Evolutionary conservation across 1,284 basidiomycete genomes (phyloP).

Genomic region (Ustilago shanxiensis): DNA sequence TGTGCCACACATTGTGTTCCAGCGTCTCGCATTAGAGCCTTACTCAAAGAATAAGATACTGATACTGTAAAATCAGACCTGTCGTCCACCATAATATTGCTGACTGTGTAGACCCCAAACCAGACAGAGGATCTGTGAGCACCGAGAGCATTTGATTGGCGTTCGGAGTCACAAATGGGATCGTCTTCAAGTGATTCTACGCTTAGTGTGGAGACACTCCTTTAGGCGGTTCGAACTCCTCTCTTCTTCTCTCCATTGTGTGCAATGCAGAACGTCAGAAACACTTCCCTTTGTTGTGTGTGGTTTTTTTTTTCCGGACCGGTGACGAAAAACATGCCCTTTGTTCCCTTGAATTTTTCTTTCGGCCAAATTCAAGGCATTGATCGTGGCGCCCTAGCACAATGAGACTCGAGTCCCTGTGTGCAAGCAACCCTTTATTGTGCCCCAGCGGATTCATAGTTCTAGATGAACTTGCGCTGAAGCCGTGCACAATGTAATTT

Average conservation of each 20-base stretch:
- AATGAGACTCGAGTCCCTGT: neutral
- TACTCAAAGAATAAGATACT: neutral
- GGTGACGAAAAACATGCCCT: conserved; percentile 7
- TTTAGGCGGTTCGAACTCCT: neutral
- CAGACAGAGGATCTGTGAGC: no score
- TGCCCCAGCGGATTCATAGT: neutral
- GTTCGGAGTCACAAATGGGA: neutral
- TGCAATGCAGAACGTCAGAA: neutral
- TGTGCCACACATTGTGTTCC: no score
- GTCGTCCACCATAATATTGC: neutral
- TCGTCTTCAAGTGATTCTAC: neutral
- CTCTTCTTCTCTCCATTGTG: neutral
- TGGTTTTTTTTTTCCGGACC: neutral
- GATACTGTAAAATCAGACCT: neutral
- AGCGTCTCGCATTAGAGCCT: no score
- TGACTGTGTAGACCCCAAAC: neutral
- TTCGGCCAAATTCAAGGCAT: neutral
- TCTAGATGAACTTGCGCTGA: neutral
- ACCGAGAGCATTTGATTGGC: neutral
- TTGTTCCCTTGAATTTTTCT: conserved; percentile 14
- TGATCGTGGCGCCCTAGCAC: neutral
- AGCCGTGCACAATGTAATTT: neutral
- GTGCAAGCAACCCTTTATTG: conserved; percentile 8
- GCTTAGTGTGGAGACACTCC: neutral
- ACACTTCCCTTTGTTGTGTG: neutral